phyloP scores from a whole-genome alignment of 176 grass and related monocot genomes.

The Pharus latifolius region DNA sequence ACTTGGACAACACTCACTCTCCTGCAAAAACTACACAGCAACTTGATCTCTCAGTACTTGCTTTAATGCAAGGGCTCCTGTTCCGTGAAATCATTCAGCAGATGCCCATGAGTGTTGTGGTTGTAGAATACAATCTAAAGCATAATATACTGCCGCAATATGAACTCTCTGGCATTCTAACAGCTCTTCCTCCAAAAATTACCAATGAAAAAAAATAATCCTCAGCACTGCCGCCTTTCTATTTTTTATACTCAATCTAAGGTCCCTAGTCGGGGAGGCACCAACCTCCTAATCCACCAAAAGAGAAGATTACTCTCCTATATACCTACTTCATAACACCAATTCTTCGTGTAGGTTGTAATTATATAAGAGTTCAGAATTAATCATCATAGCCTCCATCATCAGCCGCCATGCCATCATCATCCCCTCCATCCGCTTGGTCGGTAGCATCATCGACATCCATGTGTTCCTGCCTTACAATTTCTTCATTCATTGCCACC shows the following conservation, averaged over 20 bases:
- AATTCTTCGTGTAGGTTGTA: background rate
- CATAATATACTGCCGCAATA: background rate
- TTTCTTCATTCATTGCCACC: slow-evolving; percentile 32
- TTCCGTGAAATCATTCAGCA: no score
- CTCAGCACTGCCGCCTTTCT: no score
- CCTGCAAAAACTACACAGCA: no score
- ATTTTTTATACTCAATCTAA: background rate
- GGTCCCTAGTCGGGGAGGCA: background rate
- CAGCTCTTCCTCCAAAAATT: background rate
- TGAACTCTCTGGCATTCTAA: background rate
- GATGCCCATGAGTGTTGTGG: no score
- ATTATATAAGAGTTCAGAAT: background rate
- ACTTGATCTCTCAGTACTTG: no score
- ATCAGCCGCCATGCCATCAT: slow-evolving; percentile 45
- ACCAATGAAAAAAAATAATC: background rate
- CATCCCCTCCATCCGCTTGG: slow-evolving; percentile 35
- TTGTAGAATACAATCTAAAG: background rate
- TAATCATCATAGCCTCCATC: slow-evolving; percentile 46
- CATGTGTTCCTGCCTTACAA: slow-evolving; percentile 24
- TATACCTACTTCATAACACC: background rate
- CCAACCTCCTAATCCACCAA: background rate
- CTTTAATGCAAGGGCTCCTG: no score
- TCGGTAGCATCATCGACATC: slow-evolving; percentile 33
- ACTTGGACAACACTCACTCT: no score
- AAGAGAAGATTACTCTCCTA: background rate